These are phyloP conservation scores for Penicillium sp. DNA, from an alignment of 2,329 filamentous ascomycete species.

Conservation along the genomic window DNA sequence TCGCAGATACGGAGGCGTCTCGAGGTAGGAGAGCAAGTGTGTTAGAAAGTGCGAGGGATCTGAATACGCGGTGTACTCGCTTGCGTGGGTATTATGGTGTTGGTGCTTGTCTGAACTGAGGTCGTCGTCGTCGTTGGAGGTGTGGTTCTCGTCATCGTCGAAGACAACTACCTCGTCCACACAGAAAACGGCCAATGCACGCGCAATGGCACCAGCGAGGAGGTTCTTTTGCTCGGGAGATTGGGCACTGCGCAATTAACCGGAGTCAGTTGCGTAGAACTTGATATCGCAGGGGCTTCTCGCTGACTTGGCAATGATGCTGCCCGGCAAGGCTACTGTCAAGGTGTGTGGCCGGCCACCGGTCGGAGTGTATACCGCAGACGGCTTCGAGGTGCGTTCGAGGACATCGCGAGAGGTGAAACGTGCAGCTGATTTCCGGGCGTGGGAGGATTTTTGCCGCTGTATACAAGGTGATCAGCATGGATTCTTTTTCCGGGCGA, in stretches of 20 bases:
- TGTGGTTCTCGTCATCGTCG: neutral
- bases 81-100: neutral
- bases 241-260: neutral
- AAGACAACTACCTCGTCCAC: neutral
- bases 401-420: neutral
- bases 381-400: neutral
- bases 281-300: neutral
- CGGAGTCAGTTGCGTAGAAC: neutral
- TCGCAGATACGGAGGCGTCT: neutral
- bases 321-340: neutral
- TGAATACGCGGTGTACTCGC: neutral
- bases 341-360: neutral
- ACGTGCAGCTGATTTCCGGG: neutral
- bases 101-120: neutral
- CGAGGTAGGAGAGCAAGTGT: neutral
- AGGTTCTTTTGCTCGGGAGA: neutral
- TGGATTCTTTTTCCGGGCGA: neutral
- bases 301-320: neutral
- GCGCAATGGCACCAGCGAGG: neutral
- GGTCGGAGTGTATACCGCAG: neutral
- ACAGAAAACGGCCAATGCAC: neutral
- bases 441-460: neutral
- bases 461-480: neutral
- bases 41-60: neutral
- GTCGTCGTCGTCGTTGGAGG: neutral